These are phyloP conservation scores for Suhomyces atakaporum DNA, from an alignment of 1,139 yeast genomes.

Conservation along the genomic window DNA sequence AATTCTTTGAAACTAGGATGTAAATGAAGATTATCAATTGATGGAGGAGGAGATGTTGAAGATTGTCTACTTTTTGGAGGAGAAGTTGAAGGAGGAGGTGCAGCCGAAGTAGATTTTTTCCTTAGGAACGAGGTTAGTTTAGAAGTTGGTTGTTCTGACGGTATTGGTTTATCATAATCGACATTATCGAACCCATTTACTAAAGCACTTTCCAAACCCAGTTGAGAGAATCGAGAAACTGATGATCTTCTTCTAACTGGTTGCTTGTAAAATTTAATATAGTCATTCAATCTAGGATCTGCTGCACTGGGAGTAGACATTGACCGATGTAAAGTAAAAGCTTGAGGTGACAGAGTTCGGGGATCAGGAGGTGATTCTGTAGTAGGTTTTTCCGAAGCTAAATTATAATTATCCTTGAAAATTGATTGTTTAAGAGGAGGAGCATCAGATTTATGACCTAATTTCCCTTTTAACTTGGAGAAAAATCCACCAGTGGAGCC, in stretches of 20 bases:
- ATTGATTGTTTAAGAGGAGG: constrained; percentile 6
- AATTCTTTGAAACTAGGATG: constrained; percentile 19
- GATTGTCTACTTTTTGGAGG: constrained; percentile 5
- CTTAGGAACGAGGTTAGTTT: constrained; percentile 32
- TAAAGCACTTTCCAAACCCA: constrained; percentile 39
- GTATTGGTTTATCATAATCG: constrained; percentile 12
- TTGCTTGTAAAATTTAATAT: constrained; percentile 52
- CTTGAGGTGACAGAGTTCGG: neutral
- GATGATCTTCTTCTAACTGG: constrained; percentile 19
- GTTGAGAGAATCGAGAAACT: constrained; percentile 7
- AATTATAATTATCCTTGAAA: constrained; percentile 17
- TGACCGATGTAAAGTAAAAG: constrained; percentile 13
- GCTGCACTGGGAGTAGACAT: constrained; percentile 20
- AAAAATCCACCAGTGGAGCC: constrained; percentile 35
- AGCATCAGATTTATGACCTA: constrained; percentile 15
- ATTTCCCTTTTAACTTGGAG: constrained; percentile 39
- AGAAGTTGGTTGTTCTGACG: constrained; percentile 8
- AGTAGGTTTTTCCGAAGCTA: constrained; percentile 6
- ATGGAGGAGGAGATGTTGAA: constrained; percentile 7
- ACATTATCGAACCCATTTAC: constrained; percentile 21
- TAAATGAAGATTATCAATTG: constrained; percentile 8
- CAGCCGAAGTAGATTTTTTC: constrained; percentile 20
- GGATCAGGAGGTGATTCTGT: constrained; percentile 2
- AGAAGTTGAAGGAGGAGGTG: constrained; percentile 6
- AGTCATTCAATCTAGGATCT: constrained; percentile 62